Base-by-base conservation (phyloP, 306 rosid species). In the Malus asiatica region DNA sequence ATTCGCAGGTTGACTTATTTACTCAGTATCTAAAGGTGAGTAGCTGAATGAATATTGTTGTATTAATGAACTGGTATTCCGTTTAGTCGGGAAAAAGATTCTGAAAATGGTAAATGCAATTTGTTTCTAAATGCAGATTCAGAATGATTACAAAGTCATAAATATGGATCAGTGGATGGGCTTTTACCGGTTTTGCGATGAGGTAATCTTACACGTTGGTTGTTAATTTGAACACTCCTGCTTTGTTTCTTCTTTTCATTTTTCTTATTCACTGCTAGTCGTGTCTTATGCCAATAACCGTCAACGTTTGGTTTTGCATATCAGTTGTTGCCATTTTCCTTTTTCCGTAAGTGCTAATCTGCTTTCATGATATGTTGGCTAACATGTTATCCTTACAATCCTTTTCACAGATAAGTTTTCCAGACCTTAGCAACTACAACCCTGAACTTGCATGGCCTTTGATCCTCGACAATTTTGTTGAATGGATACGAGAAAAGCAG, bases 111-210 rank as follows among this genome's bases (percentile, higher is more conserved):
- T 30, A 29, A 12, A 33, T 65, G 23, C 27, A 19, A 65, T 5
- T 33, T 45, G 0, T 4, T 32, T 74, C 33, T 74, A 38, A 57
- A 75, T 81, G 86, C 92, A 96, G 99, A 78, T 72, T 59, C 99
- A 96, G 84, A 87, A 81, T 80, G 99, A 96, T 86, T 96, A 96
- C 90, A 90, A 96, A 82, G 99, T 96, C 78, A 83, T 96, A 82
- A 96, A 96, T 85, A 87, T 88, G 96, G 99, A 96, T 79, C 99
- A 96, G 35, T 92, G 98, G 99, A 88, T 87, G 97, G 99, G 97
- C 15, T 96, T 92, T 83, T 92, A 83, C 85, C 90, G 97, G 82
- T 96, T 96, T 86, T 96, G 99, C 88, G 87, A 92, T 5, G 97
- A 96, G 99, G 99, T 96, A 83, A 57, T 23, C 58, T 66, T 72